phyloP scores from a whole-genome alignment of 257 asterid genomes.

The Fraxinus americana region DNA sequence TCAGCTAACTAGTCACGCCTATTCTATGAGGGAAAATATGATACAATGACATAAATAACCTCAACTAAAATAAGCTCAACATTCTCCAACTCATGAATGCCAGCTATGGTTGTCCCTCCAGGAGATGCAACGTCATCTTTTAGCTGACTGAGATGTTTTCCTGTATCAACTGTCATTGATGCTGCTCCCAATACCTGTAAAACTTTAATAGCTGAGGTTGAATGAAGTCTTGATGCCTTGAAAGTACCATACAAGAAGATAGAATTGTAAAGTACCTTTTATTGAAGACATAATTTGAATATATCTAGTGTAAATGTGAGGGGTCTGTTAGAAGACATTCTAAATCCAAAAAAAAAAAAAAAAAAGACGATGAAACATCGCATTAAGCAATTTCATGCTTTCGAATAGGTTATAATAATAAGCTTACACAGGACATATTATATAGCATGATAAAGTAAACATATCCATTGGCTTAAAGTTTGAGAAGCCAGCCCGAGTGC shows the following conservation, averaged over 20 bases:
- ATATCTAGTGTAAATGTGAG: background rate
- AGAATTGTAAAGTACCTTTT: background rate
- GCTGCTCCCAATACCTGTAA: slow-evolving; percentile 93
- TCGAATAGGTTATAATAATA: background rate
- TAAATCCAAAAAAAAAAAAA: too few relatives aligned
- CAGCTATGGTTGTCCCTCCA: slow-evolving; percentile 92
- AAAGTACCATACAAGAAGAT: background rate
- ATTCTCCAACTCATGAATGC: slow-evolving; percentile 87
- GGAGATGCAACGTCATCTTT: slow-evolving; percentile 97
- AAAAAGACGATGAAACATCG: background rate
- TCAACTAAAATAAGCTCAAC: too few relatives aligned
- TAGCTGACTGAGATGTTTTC: slow-evolving; percentile 90
- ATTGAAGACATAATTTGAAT: background rate
- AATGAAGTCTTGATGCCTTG: background rate
- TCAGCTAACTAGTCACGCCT: too few relatives aligned
- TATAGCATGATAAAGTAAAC: background rate
- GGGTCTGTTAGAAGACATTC: background rate
- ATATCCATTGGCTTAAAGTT: slow-evolving; percentile 56
- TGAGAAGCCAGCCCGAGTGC: too few relatives aligned
- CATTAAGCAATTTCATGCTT: background rate
- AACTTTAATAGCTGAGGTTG: background rate
- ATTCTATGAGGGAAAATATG: too few relatives aligned
- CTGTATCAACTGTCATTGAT: slow-evolving; percentile 58
- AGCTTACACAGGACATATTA: background rate
- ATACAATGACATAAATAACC: too few relatives aligned